Evolutionary conservation across 1,139 yeast genomes (phyloP), one percentile per base, ranked within the genome.

Genomic region (Eremothecium sinecaudum): DNA sequence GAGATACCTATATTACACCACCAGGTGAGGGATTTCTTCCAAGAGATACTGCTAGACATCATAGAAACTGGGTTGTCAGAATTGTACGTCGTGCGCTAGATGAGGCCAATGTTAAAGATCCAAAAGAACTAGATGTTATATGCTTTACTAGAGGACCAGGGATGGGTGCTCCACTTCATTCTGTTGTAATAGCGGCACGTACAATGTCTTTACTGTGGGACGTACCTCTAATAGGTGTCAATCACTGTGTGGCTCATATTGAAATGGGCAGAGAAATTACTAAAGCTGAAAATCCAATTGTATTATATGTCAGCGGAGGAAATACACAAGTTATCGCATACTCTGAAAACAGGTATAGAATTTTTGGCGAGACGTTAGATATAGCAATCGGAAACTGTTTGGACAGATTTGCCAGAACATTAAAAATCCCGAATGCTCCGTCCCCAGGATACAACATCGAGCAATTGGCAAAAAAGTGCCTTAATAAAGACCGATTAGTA

Each of bases 181-280:
- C 92, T 43, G 96, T 86, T 24, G 97, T 81, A 2, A 67, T 90
- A 29, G 94, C 94, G 1, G 98, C 98, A 2, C 67, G 99, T 50
- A 78, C 96, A 0, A 62, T 87, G 31, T 67, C 90, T 13, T 75
- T 79, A 45, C 55, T 90, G 50, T 86, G 94, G 94, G 54, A 71
- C 4, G 64, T 81, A 19, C 98, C 98, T 0, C 58, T 90, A 24
- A 79, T 90, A 4, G 98, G 97, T 0, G 98, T 92, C 1, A 92
- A 90, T 50, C 98, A 90, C 58, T 90, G 99, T 60, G 76, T 90
- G 17, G 99, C 98, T 0, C 98, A 90, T 58, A 90, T 90, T 39
- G 99, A 92, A 56, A 90, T 90, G 99, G 99, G 99, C 3, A 64
- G 99, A 43, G 98, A 90, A 53, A 87, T 90, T 50, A 90, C 99